Evolutionary conservation across 2,329 filamentous ascomycete species (phyloP), one percentile per base, ranked within the genome.

Genomic region (Pestalotiopsis sp.): DNA sequence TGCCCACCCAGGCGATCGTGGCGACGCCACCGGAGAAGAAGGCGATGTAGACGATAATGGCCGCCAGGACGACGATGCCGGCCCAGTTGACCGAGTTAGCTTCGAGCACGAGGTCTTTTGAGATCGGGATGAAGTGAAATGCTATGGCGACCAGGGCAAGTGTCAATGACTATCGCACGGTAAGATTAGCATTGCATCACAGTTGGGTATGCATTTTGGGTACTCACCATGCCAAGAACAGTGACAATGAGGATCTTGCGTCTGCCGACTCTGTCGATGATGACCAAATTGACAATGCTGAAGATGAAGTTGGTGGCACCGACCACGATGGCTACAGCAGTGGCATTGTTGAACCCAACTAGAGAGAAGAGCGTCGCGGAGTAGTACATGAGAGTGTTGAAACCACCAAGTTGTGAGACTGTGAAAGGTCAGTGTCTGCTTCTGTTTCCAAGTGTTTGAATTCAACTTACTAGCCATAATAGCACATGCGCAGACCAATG

Each of bases 281-380:
- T 69, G 64, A 83, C 74, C 45, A 84, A 75, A 59, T 84, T 84
- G 56, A 84, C 78, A 65, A 79, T 76, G 0, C 82, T 84, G 75
- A 85, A 83, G 66, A 85, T 70, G 71, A 84, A 84, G 61, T 83
- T 83, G 0, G 81, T 82, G 4, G 74, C 80, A 1, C 79, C 80
- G 31, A 84, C 76, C 62, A 81, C 77, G 27, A 78, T 79, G 1
- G 77, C 78, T 5, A 85, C 83, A 1, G 82, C 82, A 0, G 80
- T 79, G 2, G 84, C 79, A 61, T 85, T 82, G 20, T 76, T 72
- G 72, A 85, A 85, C 2, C 83, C 83, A 31, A 85, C 83, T 14
- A 85, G 78, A 1, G 61, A 63, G 62, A 74, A 74, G 0, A 74
- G 27, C 1, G 70, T 70, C 0, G 71, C 67, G 1, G 71, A 72